Evolutionary conservation across 2,329 filamentous ascomycete species (phyloP).

Genomic region (Aureobasidium zeae): DNA sequence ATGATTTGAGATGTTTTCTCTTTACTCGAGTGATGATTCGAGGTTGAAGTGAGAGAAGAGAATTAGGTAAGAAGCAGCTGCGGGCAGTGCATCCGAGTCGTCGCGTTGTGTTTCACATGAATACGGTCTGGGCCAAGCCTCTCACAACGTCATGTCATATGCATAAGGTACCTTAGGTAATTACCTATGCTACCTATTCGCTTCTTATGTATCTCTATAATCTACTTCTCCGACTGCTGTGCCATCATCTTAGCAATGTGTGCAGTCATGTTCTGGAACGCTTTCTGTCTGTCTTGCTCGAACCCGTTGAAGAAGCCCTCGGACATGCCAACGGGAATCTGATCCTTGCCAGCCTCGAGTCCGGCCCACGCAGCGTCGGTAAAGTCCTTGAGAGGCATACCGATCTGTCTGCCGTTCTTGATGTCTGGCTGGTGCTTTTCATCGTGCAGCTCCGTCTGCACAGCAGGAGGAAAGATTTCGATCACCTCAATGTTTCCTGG

Average conservation of each 20-base stretch:
- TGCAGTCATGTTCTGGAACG: conserved; percentile 27
- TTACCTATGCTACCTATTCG: background rate
- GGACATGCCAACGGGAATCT: conserved; percentile 42
- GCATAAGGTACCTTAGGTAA: background rate
- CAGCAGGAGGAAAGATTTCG: conserved; percentile 47
- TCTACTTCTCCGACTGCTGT: conserved; percentile 2
- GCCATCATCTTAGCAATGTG: conserved; percentile 17
- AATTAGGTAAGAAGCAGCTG: background rate
- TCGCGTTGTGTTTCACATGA: conserved; percentile 11
- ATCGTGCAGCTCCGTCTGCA: conserved; percentile 50
- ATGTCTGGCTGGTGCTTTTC: conserved; percentile 45
- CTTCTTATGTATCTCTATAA: background rate
- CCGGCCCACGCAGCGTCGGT: conserved; percentile 41
- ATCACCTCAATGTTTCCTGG: conserved; percentile 43
- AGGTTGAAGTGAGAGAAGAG: background rate
- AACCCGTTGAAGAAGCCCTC: conserved; percentile 34
- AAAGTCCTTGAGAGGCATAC: conserved; percentile 47
- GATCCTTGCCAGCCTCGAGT: conserved; percentile 40
- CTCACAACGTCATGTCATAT: conserved; percentile 8
- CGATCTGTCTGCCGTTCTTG: conserved; percentile 39
- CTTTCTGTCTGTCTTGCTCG: conserved; percentile 41
- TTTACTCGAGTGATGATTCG: background rate
- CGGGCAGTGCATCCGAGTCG: conserved; percentile 6
- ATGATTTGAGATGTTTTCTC: conserved; percentile 20
- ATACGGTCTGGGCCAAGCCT: conserved; percentile 9